Conservation (phyloP, 139 green algal genomes). For the Trebouxia sp. region DNA sequence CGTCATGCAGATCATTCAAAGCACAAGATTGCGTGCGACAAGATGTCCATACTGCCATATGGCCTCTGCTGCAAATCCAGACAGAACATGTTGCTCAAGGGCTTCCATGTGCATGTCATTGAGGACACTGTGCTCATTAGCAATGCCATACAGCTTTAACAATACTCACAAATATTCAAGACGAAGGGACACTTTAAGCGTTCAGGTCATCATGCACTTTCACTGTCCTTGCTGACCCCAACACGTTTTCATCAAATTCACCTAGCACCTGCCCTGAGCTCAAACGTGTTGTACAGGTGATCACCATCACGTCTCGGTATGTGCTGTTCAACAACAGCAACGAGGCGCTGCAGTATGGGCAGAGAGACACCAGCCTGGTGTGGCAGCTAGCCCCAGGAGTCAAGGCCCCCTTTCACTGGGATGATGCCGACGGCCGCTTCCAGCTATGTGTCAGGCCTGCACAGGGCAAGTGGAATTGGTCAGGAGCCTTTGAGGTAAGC, state of each 20-base stretch:
- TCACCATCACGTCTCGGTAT: slow-evolving; percentile 51
- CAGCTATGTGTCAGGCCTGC: slow-evolving; percentile 45
- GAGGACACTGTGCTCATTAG: no score
- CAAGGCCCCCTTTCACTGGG: slow-evolving; percentile 46
- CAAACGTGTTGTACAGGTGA: slow-evolving; percentile 36
- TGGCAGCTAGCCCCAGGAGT: slow-evolving; percentile 33
- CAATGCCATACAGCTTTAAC: no score
- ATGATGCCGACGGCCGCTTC: slow-evolving; percentile 34
- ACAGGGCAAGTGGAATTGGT: slow-evolving; percentile 37
- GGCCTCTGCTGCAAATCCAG: no score
- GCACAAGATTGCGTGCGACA: no score
- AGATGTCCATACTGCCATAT: no score
- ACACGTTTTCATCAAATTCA: no score
- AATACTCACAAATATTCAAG: no score
- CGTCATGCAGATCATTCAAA: no score
- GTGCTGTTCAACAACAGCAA: slow-evolving; percentile 49
- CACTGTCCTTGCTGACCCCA: neutral
- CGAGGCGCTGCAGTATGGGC: slow-evolving; percentile 36
- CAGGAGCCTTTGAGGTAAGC: slow-evolving; percentile 43
- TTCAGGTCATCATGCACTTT: neutral
- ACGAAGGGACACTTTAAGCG: no score
- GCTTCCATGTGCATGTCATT: no score
- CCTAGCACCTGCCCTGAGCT: no score
- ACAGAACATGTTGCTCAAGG: no score
- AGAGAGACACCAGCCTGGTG: slow-evolving; percentile 33